Evolutionary conservation across 1,284 basidiomycete genomes (phyloP).

Genomic region (Blastosporella zonata): DNA sequence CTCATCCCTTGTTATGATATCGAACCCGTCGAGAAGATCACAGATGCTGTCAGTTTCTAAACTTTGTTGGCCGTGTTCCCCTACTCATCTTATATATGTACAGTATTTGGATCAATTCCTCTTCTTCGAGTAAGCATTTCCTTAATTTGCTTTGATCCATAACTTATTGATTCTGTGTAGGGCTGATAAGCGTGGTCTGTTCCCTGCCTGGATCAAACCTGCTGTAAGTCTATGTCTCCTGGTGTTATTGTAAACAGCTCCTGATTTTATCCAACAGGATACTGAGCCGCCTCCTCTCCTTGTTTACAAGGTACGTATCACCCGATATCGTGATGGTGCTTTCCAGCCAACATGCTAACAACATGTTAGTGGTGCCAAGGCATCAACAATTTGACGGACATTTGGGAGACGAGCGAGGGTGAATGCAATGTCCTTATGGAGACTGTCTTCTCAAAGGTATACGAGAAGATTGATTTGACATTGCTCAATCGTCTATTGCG

Average conservation of each 20-base stretch:
- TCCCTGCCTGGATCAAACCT: slow-evolving; percentile 98
- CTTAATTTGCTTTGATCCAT: slow-evolving; percentile 6
- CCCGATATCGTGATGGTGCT: not conserved
- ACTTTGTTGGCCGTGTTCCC: not conserved
- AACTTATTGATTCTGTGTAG: slow-evolving; percentile 38
- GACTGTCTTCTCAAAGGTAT: slow-evolving; percentile 92
- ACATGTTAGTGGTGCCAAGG: slow-evolving; percentile 79
- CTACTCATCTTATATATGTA: slow-evolving; percentile 21
- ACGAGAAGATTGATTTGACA: slow-evolving; percentile 97
- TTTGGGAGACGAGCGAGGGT: slow-evolving; percentile 96
- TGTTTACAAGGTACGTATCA: slow-evolving; percentile 79
- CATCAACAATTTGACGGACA: slow-evolving; percentile 89
- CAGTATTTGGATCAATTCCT: slow-evolving; percentile 90
- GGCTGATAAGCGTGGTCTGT: slow-evolving; percentile 95
- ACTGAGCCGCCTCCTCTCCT: slow-evolving; percentile 94
- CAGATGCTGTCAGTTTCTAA: slow-evolving; percentile 70
- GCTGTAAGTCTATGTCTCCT: slow-evolving; percentile 41
- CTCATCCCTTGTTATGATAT: slow-evolving; percentile 98
- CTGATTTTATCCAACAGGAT: slow-evolving; percentile 44
- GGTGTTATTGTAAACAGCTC: not conserved
- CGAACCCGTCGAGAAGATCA: slow-evolving; percentile 98
- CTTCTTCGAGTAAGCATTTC: slow-evolving; percentile 62
- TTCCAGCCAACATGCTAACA: slow-evolving; percentile 7
- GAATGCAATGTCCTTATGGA: slow-evolving; percentile 98
- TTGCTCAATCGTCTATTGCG: slow-evolving; percentile 90